Conservation (phyloP, 2,329 filamentous ascomycete species). For the Chaetomium sp. region DNA sequence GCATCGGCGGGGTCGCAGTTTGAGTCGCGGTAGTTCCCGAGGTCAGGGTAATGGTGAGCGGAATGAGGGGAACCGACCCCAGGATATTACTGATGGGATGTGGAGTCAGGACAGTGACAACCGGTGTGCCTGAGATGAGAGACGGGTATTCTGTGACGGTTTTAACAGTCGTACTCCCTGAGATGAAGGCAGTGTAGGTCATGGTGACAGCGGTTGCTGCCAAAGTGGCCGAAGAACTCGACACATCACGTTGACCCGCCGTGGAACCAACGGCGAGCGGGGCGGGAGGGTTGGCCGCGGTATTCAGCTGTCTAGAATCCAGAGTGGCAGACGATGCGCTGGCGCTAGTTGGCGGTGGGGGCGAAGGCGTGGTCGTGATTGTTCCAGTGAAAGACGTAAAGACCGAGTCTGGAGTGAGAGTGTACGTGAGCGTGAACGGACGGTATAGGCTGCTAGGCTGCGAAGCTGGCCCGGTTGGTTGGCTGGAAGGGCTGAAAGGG, state of each 20-base stretch:
- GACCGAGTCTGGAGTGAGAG: conserved; percentile 24
- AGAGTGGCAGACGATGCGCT: background rate
- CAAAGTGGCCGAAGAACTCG: background rate
- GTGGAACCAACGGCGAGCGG: background rate
- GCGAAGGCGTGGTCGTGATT: conserved; percentile 29
- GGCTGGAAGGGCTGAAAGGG: background rate
- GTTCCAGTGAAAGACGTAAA: conserved; percentile 29
- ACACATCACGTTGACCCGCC: background rate
- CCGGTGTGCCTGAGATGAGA: background rate
- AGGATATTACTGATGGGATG: background rate
- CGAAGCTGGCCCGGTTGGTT: background rate
- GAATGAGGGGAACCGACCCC: background rate
- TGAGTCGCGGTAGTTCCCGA: background rate
- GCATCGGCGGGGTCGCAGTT: background rate
- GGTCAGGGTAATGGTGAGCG: conserved; percentile 6
- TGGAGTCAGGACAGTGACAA: conserved; percentile 6
- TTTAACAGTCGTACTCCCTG: background rate
- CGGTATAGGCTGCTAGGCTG: background rate
- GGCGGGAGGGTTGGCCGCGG: background rate
- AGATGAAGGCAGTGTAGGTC: conserved; percentile 2
- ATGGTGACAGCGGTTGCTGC: background rate
- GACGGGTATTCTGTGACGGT: conserved; percentile 2
- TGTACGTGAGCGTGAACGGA: conserved; percentile 30
- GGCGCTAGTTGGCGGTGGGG: background rate
- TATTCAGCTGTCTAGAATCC: background rate